These are phyloP conservation scores for Cercospora citrullina DNA, from an alignment of 2,329 filamentous ascomycete genomes.

Conservation along the genomic window DNA sequence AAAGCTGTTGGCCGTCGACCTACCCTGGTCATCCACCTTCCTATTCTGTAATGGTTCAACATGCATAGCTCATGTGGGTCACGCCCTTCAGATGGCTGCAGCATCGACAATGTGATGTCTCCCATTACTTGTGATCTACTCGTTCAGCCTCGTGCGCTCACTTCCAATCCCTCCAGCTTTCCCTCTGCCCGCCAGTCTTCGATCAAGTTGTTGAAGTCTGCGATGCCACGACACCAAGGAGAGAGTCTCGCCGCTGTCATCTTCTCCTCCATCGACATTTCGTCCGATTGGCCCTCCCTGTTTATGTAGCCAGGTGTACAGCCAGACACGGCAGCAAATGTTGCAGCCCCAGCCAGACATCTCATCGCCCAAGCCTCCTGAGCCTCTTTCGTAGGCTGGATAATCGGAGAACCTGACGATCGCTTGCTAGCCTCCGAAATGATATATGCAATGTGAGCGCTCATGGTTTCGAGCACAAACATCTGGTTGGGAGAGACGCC, in stretches of 20 bases:
- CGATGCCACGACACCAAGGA: slow-evolving; percentile 37
- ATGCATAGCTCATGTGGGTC: slow-evolving; percentile 1
- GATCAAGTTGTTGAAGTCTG: slow-evolving; percentile 38
- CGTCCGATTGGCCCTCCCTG: slow-evolving; percentile 44
- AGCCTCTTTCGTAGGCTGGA: slow-evolving; percentile 51
- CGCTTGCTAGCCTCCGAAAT: slow-evolving; percentile 41
- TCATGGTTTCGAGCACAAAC: slow-evolving; percentile 41
- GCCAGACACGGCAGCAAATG: slow-evolving; percentile 43
- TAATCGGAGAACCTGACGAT: slow-evolving; percentile 29
- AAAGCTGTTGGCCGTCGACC: not conserved
- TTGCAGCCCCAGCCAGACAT: slow-evolving; percentile 45
- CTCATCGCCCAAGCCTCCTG: slow-evolving; percentile 51
- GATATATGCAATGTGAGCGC: slow-evolving; percentile 50
- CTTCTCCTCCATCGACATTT: slow-evolving; percentile 32
- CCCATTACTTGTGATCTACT: not conserved
- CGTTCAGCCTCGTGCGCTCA: slow-evolving; percentile 17
- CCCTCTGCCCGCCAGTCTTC: slow-evolving; percentile 38
- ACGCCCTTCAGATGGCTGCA: not conserved
- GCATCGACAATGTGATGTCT: not conserved
- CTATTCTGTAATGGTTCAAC: slow-evolving; percentile 12
- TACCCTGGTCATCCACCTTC: slow-evolving; percentile 19
- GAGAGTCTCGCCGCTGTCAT: slow-evolving; percentile 29
- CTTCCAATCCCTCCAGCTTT: slow-evolving; percentile 37
- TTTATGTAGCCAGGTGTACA: slow-evolving; percentile 61
- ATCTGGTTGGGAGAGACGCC: slow-evolving; percentile 35